Conservation (phyloP, 352 stramenopile species). For the Saprolegnia diclina region DNA sequence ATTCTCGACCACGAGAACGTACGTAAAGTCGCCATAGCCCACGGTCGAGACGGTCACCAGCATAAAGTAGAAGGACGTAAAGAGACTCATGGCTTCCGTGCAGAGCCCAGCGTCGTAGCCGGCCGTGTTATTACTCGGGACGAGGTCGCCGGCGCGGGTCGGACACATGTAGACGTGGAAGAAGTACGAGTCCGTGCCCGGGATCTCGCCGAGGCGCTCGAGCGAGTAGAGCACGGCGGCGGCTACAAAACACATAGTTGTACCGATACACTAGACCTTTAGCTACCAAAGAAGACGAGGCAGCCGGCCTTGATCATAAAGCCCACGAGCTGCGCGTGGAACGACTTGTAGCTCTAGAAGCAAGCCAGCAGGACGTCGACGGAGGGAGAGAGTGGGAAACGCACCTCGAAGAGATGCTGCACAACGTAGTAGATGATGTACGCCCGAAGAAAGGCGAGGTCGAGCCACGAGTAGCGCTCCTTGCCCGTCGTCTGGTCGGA, state of each 20-base stretch:
- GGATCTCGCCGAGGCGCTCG: constrained; percentile 75
- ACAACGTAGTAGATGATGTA: constrained; percentile 84
- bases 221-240: constrained; percentile 78
- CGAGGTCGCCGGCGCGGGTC: constrained; percentile 40
- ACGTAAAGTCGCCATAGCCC: constrained; percentile 77
- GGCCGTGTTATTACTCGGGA: constrained; percentile 49
- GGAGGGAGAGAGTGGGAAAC: not conserved
- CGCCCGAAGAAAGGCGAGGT: constrained; percentile 79
- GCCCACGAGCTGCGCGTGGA: constrained; percentile 66
- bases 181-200: constrained; percentile 74
- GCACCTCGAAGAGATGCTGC: constrained; percentile 49
- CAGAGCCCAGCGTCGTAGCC: constrained; percentile 50
- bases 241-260: too few relatives aligned
- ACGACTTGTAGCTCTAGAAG: constrained; percentile 68
- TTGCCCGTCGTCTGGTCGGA: constrained; percentile 6
- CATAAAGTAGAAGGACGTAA: constrained; percentile 86
- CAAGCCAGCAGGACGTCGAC: not conserved
- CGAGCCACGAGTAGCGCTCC: constrained; percentile 63
- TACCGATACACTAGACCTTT: too few relatives aligned
- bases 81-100: constrained; percentile 78
- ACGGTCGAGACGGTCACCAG: constrained; percentile 86
- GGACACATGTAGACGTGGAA: constrained; percentile 82
- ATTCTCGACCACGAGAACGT: not conserved
- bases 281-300: constrained; percentile 70
- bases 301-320: constrained; percentile 70